Percentiles rank a stretch among this genome's conserved stretches.
Evolutionary conservation across 148 eudicot species (phyloP).

Genomic region (Rhododendron williamsianum): DNA sequence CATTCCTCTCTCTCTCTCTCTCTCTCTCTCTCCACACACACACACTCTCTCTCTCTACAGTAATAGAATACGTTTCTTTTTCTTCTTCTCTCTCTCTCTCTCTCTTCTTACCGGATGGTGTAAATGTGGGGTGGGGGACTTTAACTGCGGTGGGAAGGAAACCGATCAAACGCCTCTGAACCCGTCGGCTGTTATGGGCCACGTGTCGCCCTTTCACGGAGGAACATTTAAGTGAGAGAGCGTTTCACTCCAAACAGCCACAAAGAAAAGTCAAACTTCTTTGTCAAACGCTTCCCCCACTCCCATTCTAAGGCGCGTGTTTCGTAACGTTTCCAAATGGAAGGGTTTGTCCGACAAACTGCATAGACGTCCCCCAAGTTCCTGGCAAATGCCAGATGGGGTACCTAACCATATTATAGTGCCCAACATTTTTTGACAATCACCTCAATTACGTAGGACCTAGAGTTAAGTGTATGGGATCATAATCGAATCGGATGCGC

Average conservation of each 20-base stretch:
- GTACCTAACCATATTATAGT: no score
- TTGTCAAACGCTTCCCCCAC: neutral
- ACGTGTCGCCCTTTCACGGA: slow-evolving; percentile 28
- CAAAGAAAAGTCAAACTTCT: slow-evolving; percentile 36
- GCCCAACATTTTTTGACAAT: no score
- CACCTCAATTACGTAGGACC: no score
- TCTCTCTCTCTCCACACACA: neutral
- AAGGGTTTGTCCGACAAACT: neutral
- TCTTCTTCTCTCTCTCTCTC: neutral
- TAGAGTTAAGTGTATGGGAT: no score
- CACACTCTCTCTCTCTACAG: neutral
- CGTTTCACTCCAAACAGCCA: slow-evolving; percentile 18
- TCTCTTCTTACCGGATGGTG: neutral
- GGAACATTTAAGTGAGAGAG: neutral
- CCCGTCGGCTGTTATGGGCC: slow-evolving; percentile 27
- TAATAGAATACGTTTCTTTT: no score
- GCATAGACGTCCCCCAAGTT: no score
- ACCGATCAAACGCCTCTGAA: slow-evolving; percentile 43
- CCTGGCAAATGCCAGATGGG: no score
- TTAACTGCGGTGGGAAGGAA: slow-evolving; percentile 27
- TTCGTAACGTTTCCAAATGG: neutral
- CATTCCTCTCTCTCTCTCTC: neutral
- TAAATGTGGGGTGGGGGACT: neutral
- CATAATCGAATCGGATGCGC: no score
- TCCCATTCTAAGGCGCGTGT: neutral